Evolutionary conservation across 2,329 filamentous ascomycete species (phyloP).

Genomic region (Trichoderma sp.): DNA sequence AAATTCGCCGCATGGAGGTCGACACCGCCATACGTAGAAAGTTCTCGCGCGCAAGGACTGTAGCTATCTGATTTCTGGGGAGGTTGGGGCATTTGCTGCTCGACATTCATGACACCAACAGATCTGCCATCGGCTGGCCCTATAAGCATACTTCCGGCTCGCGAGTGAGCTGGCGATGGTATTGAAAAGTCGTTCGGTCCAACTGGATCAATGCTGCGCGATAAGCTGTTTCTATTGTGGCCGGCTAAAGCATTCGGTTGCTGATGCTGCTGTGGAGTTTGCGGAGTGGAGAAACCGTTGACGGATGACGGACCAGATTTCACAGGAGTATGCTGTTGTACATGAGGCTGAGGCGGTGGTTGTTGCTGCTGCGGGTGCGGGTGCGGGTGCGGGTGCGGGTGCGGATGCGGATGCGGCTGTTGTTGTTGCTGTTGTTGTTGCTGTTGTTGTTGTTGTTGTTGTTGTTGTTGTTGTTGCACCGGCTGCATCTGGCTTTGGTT

Average conservation of each 20-base stretch:
- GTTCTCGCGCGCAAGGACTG: conserved; percentile 51
- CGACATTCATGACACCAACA: conserved; percentile 23
- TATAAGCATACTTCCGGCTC: conserved; percentile 42
- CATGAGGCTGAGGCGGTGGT: conserved; percentile 21
- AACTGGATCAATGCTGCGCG: conserved; percentile 46
- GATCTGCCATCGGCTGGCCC: conserved; percentile 35
- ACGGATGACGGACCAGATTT: conserved; percentile 38
- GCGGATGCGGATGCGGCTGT: no score
- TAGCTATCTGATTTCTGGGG: conserved; percentile 51
- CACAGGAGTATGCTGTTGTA: conserved; percentile 39
- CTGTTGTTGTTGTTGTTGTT: conserved; percentile 27
- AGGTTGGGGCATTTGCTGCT: conserved; percentile 38
- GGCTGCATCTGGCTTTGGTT: conserved; percentile 36
- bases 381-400: conserved; percentile 30
- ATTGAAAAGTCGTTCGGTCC: conserved; percentile 41
- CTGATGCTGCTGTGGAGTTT: conserved; percentile 25
- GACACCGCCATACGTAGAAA: conserved; percentile 67
- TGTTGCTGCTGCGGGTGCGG: conserved; percentile 26
- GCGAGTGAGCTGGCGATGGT: conserved; percentile 44
- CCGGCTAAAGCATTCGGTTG: conserved; percentile 3
- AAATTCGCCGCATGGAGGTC: conserved; percentile 62
- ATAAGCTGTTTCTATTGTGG: conserved; percentile 25
- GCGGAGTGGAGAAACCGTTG: conserved; percentile 39
- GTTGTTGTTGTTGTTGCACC: conserved; percentile 30
- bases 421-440: no score